phyloP scores from a whole-genome alignment of 805 yeast genomes.

The Saccharomycopsis amapae region DNA sequence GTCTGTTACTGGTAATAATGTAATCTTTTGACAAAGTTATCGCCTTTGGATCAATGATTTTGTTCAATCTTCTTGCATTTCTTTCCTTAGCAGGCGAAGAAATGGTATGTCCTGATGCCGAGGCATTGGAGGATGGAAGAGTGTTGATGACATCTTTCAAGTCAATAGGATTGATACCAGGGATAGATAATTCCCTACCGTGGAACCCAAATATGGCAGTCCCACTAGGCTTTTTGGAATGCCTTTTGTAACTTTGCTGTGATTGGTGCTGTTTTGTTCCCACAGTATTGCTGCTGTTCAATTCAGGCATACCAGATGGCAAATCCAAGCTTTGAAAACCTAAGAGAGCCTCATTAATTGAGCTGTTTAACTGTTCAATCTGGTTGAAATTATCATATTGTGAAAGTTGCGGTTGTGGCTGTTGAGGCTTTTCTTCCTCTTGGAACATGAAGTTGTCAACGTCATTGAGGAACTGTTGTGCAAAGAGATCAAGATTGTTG shows the following conservation, averaged over 20 bases:
- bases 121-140: not conserved
- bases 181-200: constrained; percentile 52
- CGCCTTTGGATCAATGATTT: constrained; percentile 22
- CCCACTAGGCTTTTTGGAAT: constrained; percentile 62
- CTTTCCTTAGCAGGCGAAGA: constrained; percentile 3
- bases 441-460: not conserved
- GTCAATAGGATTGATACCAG: constrained; percentile 33
- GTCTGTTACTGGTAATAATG: constrained; percentile 39
- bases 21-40: constrained; percentile 33
- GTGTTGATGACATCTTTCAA: constrained; percentile 7
- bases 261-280: constrained; percentile 1
- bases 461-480: not conserved
- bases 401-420: not conserved
- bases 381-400: not conserved
- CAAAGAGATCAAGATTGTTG: constrained; percentile 3
- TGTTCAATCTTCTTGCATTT: constrained; percentile 6
- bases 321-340: constrained; percentile 24
- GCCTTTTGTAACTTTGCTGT: constrained; percentile 29
- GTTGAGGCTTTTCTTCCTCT: constrained; percentile 10
- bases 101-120: constrained; percentile 8
- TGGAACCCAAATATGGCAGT: constrained; percentile 79
- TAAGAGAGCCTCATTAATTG: constrained; percentile 12
- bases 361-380: not conserved
- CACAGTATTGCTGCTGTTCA: constrained; percentile 29
- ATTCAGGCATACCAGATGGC: constrained; percentile 27